These are phyloP conservation scores for Globisporangium paroecandrum DNA, from an alignment of 352 stramenopile genomes.

Conservation along the genomic window DNA sequence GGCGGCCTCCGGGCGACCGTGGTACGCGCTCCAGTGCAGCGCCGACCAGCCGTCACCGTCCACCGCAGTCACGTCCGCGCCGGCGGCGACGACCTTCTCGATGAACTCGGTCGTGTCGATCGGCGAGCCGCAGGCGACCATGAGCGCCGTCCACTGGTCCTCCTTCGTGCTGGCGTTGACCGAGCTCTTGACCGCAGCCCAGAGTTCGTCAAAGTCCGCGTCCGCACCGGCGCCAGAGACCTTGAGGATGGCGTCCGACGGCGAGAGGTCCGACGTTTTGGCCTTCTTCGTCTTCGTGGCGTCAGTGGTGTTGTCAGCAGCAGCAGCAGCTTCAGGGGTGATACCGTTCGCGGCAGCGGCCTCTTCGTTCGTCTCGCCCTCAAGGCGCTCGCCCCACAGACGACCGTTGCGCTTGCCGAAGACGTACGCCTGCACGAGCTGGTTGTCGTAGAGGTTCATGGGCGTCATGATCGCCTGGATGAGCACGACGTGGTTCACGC, in stretches of 20 bases:
- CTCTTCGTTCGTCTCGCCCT: conserved; percentile 68
- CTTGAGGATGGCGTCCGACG: conserved; percentile 58
- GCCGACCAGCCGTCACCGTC: conserved; percentile 81
- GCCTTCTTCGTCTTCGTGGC: conserved; percentile 20
- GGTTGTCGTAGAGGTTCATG: conserved; percentile 82
- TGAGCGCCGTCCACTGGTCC: conserved; percentile 78
- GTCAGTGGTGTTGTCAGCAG: neutral
- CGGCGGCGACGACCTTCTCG: conserved; percentile 46
- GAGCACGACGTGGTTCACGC: conserved; percentile 85
- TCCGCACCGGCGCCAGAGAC: conserved; percentile 57
- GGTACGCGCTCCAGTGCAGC: conserved; percentile 82
- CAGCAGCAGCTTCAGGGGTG: conserved; percentile 11
- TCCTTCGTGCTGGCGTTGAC: conserved; percentile 71
- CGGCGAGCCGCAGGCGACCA: conserved; percentile 77
- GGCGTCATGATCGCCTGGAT: conserved; percentile 85
- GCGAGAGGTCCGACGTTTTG: conserved; percentile 27
- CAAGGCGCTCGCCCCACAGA: conserved; percentile 79
- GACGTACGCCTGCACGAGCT: conserved; percentile 72
- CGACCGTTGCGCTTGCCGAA: conserved; percentile 56
- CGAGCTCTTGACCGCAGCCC: conserved; percentile 49
- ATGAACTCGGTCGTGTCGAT: conserved; percentile 84
- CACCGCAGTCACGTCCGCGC: conserved; percentile 51
- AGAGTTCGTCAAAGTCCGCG: conserved; percentile 71
- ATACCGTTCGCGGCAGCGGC: conserved; percentile 30
- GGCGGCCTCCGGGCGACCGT: conserved; percentile 68